A percentile compares a stretch with the other conserved stretches of the same genome.
Conservation (phyloP, 1,139 yeast species). For the Diutina pseudorugosa region DNA sequence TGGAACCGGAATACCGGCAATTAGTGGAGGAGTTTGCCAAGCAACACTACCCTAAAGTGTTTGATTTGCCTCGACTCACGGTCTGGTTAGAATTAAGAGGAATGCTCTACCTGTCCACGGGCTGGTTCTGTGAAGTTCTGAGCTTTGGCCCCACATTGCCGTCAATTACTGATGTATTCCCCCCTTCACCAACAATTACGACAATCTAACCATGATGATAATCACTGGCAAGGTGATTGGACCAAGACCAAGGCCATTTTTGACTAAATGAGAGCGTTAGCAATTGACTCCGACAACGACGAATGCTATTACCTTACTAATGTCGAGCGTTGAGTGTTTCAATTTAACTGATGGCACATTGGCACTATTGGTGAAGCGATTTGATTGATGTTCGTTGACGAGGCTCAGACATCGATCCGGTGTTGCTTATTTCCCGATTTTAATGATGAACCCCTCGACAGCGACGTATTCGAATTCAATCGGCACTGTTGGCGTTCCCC, state of each 20-base stretch:
- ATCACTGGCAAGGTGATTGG: constrained; percentile 42
- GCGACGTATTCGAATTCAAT: no score
- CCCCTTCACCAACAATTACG: constrained; percentile 25
- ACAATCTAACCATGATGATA: constrained; percentile 26
- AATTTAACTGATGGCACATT: no score
- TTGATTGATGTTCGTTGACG: no score
- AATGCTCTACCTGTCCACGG: constrained; percentile 59
- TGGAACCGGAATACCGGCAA: constrained; percentile 14
- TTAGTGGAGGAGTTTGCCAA: constrained; percentile 20
- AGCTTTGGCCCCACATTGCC: constrained; percentile 60
- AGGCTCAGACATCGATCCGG: no score
- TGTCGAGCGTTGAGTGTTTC: no score
- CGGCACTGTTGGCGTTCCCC: no score
- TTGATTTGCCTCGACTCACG: constrained; percentile 24
- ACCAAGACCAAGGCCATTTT: constrained; percentile 16
- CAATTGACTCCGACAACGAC: not conserved
- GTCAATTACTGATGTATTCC: constrained; percentile 68
- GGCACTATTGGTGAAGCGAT: no score
- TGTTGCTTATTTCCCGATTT: no score
- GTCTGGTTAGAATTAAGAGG: constrained; percentile 49
- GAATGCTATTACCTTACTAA: no score
- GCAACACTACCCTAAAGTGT: constrained; percentile 35
- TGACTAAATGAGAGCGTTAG: not conserved
- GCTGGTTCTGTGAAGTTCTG: constrained; percentile 76
- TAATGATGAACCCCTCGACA: no score